phyloP scores from a whole-genome alignment of 2,329 filamentous ascomycete species.

The Exophiala viscosa region DNA sequence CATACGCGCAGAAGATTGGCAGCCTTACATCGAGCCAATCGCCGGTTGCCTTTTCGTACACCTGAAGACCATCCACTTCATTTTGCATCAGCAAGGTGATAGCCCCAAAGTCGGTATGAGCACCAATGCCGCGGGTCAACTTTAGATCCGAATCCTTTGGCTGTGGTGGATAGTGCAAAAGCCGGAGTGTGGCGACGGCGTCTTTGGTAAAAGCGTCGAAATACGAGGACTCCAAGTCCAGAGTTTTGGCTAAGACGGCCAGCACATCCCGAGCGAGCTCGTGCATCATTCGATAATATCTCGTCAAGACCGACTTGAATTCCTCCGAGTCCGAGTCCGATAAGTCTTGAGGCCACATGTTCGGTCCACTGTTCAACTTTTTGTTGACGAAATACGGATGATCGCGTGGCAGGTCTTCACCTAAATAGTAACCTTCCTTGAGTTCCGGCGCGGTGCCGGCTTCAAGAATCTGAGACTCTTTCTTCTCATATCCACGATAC shows the following conservation, averaged over 20 bases:
- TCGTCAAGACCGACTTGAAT: constrained; percentile 37
- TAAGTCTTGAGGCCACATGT: constrained; percentile 21
- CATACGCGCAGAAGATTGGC: constrained; percentile 23
- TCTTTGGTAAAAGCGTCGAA: constrained; percentile 46
- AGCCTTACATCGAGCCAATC: constrained; percentile 29
- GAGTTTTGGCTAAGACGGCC: constrained; percentile 11
- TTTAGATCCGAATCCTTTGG: constrained; percentile 16
- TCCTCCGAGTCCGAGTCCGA: constrained; percentile 30
- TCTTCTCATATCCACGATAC: constrained; percentile 29
- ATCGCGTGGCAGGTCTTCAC: constrained; percentile 20
- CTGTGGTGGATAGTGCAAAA: constrained; percentile 51
- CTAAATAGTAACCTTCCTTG: constrained; percentile 31
- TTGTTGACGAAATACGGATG: constrained; percentile 23
- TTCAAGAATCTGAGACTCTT: constrained; percentile 31
- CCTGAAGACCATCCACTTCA: constrained; percentile 28
- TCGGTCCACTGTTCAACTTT: constrained; percentile 28
- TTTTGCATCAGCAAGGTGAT: constrained; percentile 34
- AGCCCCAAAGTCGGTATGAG: constrained; percentile 34
- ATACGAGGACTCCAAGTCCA: constrained; percentile 28
- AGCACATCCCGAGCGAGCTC: constrained; percentile 23
- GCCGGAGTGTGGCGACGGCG: constrained; percentile 43
- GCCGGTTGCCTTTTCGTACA: constrained; percentile 25
- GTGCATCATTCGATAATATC: constrained; percentile 22
- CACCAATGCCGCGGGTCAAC: constrained; percentile 29
- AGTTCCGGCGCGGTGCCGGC: constrained; percentile 26